These are phyloP conservation scores for Phytopythium aichiense DNA, from an alignment of 352 stramenopile genomes.

Conservation along the genomic window DNA sequence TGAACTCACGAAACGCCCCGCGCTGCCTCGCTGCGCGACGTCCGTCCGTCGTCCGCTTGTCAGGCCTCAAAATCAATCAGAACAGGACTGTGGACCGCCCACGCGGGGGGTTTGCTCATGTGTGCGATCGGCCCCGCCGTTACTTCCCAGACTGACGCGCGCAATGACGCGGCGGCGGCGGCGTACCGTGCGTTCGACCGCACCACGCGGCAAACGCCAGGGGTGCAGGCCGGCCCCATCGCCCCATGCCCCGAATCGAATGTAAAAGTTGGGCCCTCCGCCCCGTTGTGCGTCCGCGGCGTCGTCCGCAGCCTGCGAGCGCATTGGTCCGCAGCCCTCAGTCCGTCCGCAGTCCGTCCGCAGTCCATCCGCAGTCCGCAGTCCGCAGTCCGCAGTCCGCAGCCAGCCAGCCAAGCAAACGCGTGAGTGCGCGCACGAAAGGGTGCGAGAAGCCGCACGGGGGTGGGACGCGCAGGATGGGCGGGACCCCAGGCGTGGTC, in stretches of 20 bases:
- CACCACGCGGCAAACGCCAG: no score
- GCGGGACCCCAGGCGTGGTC: background rate
- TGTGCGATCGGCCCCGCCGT: no score
- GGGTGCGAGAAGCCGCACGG: background rate
- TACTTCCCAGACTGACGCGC: no score
- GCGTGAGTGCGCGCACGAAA: conserved; percentile 3
- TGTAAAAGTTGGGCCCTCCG: no score
- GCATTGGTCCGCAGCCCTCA: no score
- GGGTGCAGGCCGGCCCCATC: background rate
- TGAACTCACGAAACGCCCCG: background rate
- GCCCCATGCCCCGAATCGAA: background rate
- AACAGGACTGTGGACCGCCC: background rate
- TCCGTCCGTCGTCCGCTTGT: background rate
- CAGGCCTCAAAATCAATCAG: background rate
- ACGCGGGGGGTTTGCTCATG: no score
- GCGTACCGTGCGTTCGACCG: no score
- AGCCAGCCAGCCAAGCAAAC: background rate
- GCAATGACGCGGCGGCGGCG: no score
- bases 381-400: background rate
- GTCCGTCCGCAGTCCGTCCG: no score
- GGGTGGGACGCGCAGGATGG: background rate
- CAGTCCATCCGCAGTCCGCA: no score
- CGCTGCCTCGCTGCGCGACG: background rate
- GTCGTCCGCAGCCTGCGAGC: no score
- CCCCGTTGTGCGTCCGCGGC: no score